phyloP scores from a whole-genome alignment of 1,139 yeast species.

The Blastobotrys aristatus region DNA sequence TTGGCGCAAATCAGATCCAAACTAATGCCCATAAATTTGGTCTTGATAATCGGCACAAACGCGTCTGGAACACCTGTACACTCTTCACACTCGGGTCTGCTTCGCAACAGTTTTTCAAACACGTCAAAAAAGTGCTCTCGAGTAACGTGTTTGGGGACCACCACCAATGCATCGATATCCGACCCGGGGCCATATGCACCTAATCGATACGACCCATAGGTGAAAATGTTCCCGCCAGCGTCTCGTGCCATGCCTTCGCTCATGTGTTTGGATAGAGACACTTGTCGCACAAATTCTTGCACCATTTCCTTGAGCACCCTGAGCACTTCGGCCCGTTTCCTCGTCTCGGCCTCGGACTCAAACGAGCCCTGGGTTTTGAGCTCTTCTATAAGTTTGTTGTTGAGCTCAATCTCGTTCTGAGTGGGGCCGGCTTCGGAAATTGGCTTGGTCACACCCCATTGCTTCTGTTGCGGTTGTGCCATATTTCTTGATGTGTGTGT shows the following conservation, averaged over 20 bases:
- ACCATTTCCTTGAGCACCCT: conserved; percentile 63
- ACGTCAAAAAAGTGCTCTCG: conserved; percentile 83
- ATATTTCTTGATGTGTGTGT: background rate
- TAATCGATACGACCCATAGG: conserved; percentile 87
- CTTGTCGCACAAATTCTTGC: conserved; percentile 75
- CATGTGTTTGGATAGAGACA: conserved; percentile 79
- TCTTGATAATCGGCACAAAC: conserved; percentile 88
- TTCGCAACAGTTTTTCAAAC: conserved; percentile 60
- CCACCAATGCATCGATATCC: conserved; percentile 93
- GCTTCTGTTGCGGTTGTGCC: conserved; percentile 14
- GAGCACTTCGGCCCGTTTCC: conserved; percentile 69
- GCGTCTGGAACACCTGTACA: conserved; percentile 94
- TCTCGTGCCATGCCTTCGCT: conserved; percentile 96
- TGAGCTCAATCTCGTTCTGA: conserved; percentile 66
- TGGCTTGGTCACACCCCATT: conserved; percentile 80
- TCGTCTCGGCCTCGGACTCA: conserved; percentile 78
- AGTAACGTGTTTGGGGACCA: conserved; percentile 93
- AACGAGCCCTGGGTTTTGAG: conserved; percentile 82
- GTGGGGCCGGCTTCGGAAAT: conserved; percentile 82
- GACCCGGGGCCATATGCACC: conserved; percentile 99
- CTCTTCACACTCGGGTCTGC: conserved; percentile 78
- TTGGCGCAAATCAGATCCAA: conserved; percentile 86
- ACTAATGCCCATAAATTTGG: conserved; percentile 81
- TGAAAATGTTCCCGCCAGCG: conserved; percentile 95
- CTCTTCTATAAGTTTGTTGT: conserved; percentile 72